A percentile compares a stretch with the other conserved stretches of the same genome.
Evolutionary conservation across 169 alveolate genomes (phyloP).

Genomic region (Babesia microti): DNA sequence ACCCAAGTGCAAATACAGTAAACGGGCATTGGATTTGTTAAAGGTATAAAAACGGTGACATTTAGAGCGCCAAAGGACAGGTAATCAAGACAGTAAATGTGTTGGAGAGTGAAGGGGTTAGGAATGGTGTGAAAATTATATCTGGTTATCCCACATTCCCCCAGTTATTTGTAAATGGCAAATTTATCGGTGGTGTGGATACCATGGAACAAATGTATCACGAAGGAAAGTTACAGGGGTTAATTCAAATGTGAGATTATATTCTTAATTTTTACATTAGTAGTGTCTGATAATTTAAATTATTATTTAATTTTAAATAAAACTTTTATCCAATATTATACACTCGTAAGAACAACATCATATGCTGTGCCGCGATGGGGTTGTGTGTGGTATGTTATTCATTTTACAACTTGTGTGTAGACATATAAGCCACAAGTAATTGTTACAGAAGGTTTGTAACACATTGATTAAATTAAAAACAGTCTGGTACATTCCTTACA

Average conservation of each 20-base stretch:
- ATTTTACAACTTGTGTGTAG: no score
- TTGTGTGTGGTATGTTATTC: no score
- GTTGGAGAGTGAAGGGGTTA: constrained; percentile 59
- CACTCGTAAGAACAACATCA: not conserved
- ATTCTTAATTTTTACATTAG: not conserved
- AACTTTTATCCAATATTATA: not conserved
- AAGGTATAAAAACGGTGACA: constrained; percentile 18
- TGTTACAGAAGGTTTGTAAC: no score
- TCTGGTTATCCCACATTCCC: constrained; percentile 85
- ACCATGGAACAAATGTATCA: constrained; percentile 73
- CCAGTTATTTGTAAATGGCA: constrained; percentile 71
- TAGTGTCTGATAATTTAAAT: not conserved
- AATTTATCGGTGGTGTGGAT: constrained; percentile 84
- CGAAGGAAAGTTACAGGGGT: constrained; percentile 65
- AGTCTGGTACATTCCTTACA: no score
- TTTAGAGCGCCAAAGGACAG: constrained; percentile 38
- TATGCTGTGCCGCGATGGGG: not conserved
- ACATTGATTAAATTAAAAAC: no score
- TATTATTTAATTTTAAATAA: not conserved
- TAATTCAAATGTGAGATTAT: constrained; percentile 7
- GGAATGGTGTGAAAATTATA: constrained; percentile 72
- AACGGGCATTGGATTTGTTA: constrained; percentile 57
- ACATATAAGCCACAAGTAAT: no score
- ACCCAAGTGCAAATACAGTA: constrained; percentile 64
- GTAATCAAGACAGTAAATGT: constrained; percentile 70